Percentiles rank a stretch among this genome's conserved stretches.
Conservation (phyloP, 352 stramenopile genomes). For the Thraustochytrium sp. region DNA sequence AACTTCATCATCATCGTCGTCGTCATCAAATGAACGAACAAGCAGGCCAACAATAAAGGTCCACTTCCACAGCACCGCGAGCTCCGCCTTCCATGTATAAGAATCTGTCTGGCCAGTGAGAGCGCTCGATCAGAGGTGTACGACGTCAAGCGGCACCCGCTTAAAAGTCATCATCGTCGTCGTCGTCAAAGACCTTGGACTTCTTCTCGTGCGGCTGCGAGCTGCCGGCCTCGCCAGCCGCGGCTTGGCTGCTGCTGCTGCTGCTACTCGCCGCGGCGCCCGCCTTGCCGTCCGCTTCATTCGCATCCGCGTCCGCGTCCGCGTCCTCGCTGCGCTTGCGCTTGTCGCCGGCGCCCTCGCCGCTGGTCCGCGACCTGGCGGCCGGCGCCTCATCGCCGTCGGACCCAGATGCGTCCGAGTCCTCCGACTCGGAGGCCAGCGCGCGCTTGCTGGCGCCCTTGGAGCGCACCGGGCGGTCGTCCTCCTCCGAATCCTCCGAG, state of each 20-base stretch:
- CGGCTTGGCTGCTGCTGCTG: neutral
- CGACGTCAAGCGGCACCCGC: neutral
- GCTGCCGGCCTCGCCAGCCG: neutral
- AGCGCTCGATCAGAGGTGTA: neutral
- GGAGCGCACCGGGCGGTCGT: neutral
- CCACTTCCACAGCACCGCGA: too few species aligned
- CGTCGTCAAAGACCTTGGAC: neutral
- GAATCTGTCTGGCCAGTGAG: neutral
- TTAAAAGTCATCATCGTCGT: slow-evolving; percentile 16
- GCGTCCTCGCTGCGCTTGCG: too few species aligned
- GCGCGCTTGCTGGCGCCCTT: neutral
- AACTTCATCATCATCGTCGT: neutral
- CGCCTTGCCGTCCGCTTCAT: neutral
- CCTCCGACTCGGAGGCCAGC: neutral
- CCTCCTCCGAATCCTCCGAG: neutral
- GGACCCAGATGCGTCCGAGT: too few species aligned
- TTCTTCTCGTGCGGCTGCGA: neutral
- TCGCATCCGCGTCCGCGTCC: neutral
- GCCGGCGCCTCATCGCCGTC: neutral
- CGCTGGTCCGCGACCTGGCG: neutral
- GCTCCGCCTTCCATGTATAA: too few species aligned
- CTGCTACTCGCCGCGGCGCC: neutral
- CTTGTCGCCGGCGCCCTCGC: neutral
- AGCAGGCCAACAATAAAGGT: too few species aligned
- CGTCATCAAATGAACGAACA: neutral